Conservation (phyloP, 1,284 basidiomycete species). For the Exobasidium cylindrosporum region DNA sequence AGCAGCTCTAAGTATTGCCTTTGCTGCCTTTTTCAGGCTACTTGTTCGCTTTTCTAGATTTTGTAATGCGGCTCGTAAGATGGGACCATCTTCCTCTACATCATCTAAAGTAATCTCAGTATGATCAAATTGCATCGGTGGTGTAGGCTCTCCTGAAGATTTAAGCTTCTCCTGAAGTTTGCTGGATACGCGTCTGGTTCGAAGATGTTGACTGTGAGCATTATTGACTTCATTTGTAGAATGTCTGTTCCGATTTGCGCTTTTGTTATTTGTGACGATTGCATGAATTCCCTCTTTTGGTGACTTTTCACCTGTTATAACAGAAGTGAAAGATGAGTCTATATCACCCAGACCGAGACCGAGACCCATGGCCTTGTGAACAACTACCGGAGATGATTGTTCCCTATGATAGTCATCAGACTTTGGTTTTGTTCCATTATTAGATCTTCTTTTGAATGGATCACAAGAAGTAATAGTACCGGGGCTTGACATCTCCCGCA, state of each 20-base stretch:
- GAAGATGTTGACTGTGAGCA: not conserved
- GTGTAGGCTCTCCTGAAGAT: too few relatives aligned
- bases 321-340: not conserved
- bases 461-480: not conserved
- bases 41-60: slow-evolving; percentile 38
- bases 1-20: slow-evolving; percentile 26
- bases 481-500: not conserved
- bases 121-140: slow-evolving; percentile 25
- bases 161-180: too few relatives aligned
- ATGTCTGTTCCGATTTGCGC: too few relatives aligned
- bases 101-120: slow-evolving; percentile 34
- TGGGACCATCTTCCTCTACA: slow-evolving; percentile 34
- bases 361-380: not conserved
- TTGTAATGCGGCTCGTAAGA: slow-evolving; percentile 37
- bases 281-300: not conserved
- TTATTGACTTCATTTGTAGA: too few relatives aligned
- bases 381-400: not conserved
- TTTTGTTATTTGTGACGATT: too few relatives aligned
- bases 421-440: not conserved
- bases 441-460: not conserved
- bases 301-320: not conserved
- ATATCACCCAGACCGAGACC: not conserved
- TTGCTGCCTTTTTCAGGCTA: slow-evolving; percentile 27
- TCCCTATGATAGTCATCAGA: not conserved
- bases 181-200: too few relatives aligned